These are phyloP conservation scores for Santalum album DNA, from an alignment of 164 flowering plant genomes.

Conservation along the genomic window DNA sequence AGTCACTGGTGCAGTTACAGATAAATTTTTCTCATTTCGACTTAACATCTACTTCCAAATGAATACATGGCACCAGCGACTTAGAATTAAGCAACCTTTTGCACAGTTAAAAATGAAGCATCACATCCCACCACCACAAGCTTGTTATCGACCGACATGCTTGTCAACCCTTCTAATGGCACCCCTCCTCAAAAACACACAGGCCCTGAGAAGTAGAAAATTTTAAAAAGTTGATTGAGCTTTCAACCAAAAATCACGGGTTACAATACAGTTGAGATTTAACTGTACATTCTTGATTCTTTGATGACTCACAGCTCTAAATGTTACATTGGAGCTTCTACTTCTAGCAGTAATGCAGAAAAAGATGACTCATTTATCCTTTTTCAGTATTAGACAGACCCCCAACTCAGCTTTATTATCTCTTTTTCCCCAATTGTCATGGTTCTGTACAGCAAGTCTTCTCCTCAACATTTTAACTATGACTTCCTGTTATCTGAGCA, in stretches of 20 bases:
- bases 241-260: neutral
- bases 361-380: neutral
- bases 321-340: conserved; percentile 1
- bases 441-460: conserved; percentile 18
- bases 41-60: no score
- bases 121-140: no score
- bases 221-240: neutral
- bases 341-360: conserved; percentile 5
- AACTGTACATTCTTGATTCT: neutral
- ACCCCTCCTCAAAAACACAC: no score
- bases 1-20: no score
- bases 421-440: conserved; percentile 4
- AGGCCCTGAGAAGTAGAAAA: neutral
- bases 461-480: conserved; percentile 9
- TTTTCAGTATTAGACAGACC: conserved; percentile 5
- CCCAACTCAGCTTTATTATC: conserved; percentile 4
- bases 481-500: conserved; percentile 42
- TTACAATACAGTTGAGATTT: neutral
- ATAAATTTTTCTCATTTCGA: no score
- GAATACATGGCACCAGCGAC: no score
- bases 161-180: no score
- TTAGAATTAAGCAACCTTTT: no score
- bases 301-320: neutral
- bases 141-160: no score
- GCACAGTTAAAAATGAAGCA: no score